Evolutionary conservation across 495 filamentous ascomycete genomes (phyloP), one percentile per base, ranked within the genome.

Genomic region (Hyaloscypha variabilis): DNA sequence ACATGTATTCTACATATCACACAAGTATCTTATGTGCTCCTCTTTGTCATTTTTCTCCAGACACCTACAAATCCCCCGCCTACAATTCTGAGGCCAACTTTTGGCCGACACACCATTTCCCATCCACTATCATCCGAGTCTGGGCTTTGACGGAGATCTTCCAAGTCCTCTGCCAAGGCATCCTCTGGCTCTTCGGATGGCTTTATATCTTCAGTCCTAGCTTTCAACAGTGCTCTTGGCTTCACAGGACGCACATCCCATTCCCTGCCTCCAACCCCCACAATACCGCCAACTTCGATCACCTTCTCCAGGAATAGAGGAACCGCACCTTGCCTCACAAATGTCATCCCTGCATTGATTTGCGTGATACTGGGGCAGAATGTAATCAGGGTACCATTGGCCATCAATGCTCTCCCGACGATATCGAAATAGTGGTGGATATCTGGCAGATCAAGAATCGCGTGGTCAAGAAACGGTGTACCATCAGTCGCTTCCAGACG

Each of bases 291-390:
- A 21, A 93, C 77, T 73, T 94, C 91, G 19, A 93, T 68, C 2
- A 88, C 85, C 65, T 76, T 78, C 52, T 91, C 88, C 59, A 88
- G 76, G 5, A 82, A 73, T 29, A 91, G 77, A 1, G 84, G 83
- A 50, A 91, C 65, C 21, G 69, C 76, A 23, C 83, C 68, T 13
- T 77, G 67, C 50, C 78, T 83, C 34, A 90, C 82, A 17, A 76
- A 56, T 58, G 83, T 76, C 49, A 92, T 74, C 58, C 85, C 87
- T 1, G 83, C 78, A 39, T 79, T 83, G 63, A 94, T 90, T 75
- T 94, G 91, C 6, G 89, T 92, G 63, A 94, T 85, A 66, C 85
- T 91, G 3, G 91, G 91, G 74, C 84, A 86, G 72, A 91, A 94
- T 21, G 91, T 84, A 26, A 86, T 77, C 2, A 94, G 74, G 4